Evolutionary conservation across 2,329 filamentous ascomycete genomes (phyloP).

Genomic region (Penicillium hesseltinei): DNA sequence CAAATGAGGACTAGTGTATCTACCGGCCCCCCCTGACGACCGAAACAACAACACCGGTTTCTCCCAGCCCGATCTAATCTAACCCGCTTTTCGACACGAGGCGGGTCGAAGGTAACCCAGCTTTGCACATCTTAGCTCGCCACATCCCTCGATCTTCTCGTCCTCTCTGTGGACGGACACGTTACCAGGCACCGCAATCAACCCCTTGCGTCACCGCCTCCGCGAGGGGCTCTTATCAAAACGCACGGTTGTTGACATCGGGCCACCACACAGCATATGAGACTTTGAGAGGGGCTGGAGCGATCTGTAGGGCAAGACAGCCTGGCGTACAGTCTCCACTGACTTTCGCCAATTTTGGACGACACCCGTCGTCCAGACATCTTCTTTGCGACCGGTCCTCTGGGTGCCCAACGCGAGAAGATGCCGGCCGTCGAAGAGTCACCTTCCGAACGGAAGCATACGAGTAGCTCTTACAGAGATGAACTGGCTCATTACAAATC

Average conservation of each 20-base stretch:
- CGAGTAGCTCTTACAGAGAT: constrained; percentile 57
- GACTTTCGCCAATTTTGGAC: constrained; percentile 8
- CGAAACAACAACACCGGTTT: constrained; percentile 23
- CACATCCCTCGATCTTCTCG: constrained; percentile 3
- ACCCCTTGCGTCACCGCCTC: constrained; percentile 39
- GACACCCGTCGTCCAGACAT: constrained; percentile 11
- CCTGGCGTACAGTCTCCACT: constrained; percentile 2
- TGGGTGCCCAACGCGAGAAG: constrained; percentile 28
- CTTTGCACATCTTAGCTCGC: constrained; percentile 4
- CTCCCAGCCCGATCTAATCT: constrained; percentile 23
- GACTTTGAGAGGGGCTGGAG: constrained; percentile 10
- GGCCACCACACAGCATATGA: constrained; percentile 20
- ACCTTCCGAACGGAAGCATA: constrained; percentile 40
- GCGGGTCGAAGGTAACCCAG: constrained; percentile 9
- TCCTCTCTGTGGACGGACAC: constrained; percentile 18
- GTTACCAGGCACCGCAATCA: constrained; percentile 19
- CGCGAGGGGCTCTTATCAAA: constrained; percentile 32
- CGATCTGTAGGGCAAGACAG: constrained; percentile 8
- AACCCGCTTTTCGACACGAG: constrained; percentile 21
- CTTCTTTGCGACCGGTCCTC: constrained; percentile 16
- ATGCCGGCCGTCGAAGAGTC: constrained; percentile 41
- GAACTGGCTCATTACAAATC: constrained; percentile 91
- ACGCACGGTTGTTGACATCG: constrained; percentile 16
- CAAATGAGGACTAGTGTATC: constrained; percentile 10
- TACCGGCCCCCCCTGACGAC: constrained; percentile 24